These are phyloP conservation scores for Beauveria asiatica DNA, from an alignment of 2,329 filamentous ascomycete species.

Conservation along the genomic window DNA sequence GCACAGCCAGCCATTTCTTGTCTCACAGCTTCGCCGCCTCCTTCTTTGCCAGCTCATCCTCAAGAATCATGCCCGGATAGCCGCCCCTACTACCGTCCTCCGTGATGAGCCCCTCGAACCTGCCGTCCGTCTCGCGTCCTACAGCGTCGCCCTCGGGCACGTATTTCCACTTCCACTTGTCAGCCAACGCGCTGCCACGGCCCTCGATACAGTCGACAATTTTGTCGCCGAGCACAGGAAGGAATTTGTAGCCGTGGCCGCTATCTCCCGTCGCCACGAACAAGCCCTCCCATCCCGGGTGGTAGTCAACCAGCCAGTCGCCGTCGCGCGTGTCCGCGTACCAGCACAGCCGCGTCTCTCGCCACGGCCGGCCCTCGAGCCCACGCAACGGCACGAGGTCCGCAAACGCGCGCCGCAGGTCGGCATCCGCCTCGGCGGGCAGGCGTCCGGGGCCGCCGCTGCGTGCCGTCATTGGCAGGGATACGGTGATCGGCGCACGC, in stretches of 20 bases:
- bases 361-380: slow-evolving; percentile 52
- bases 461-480: slow-evolving; percentile 27
- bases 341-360: slow-evolving; percentile 60
- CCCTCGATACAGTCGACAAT: slow-evolving; percentile 47
- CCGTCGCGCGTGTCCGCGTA: slow-evolving; percentile 65
- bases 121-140: slow-evolving; percentile 26
- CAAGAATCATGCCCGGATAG: slow-evolving; percentile 35
- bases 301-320: slow-evolving; percentile 63
- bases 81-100: slow-evolving; percentile 47
- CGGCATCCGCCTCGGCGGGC: slow-evolving; percentile 51
- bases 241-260: slow-evolving; percentile 61
- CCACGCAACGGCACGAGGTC: slow-evolving; percentile 50
- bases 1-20: not conserved
- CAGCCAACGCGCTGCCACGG: slow-evolving; percentile 40
- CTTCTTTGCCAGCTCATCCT: slow-evolving; percentile 31
- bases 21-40: slow-evolving; percentile 13
- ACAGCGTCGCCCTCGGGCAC: slow-evolving; percentile 30
- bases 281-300: slow-evolving; percentile 50
- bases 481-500: slow-evolving; percentile 24
- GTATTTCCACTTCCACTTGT: slow-evolving; percentile 57
- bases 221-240: slow-evolving; percentile 56
- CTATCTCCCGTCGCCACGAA: slow-evolving; percentile 57
- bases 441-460: slow-evolving; percentile 38
- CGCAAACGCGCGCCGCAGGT: slow-evolving; percentile 51
- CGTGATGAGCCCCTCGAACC: slow-evolving; percentile 34